These are phyloP conservation scores for Ogataea henricii DNA, from an alignment of 805 yeast genomes.

Conservation along the genomic window DNA sequence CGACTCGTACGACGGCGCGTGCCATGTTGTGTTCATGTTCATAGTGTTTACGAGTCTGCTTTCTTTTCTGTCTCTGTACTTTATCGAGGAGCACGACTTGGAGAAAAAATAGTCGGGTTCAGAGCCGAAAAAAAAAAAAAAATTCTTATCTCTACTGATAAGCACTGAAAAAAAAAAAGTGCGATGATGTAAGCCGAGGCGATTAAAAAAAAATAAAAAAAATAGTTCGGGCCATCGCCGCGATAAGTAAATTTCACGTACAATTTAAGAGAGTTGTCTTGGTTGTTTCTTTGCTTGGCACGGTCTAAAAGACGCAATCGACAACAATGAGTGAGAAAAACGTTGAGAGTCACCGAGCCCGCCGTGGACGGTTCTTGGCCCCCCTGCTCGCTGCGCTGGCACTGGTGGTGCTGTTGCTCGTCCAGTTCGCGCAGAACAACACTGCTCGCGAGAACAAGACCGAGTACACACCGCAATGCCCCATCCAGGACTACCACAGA, in stretches of 20 bases:
- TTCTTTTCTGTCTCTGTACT: conserved; percentile 10
- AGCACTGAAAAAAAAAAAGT: background rate
- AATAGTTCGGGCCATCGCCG: no score
- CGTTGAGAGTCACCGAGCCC: background rate
- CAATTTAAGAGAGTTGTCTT: no score
- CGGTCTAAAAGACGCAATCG: background rate
- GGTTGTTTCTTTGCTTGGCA: no score
- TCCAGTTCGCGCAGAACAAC: background rate
- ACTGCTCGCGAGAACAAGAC: background rate
- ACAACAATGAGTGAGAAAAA: background rate
- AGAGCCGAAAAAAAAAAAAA: no score
- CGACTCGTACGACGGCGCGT: conserved; percentile 50
- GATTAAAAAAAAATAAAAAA: no score
- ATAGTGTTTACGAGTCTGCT: conserved; percentile 21
- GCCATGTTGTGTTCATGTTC: conserved; percentile 54
- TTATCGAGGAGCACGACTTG: conserved; percentile 16
- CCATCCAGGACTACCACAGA: conserved; percentile 23
- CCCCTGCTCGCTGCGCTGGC: background rate
- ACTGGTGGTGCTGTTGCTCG: background rate
- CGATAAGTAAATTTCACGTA: no score
- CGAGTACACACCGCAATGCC: conserved; percentile 15
- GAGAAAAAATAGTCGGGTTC: conserved; percentile 2
- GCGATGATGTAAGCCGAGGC: conserved; percentile 3
- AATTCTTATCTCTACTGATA: background rate
- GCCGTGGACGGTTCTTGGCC: background rate